Evolutionary conservation across 2,329 filamentous ascomycete genomes (phyloP).

Genomic region (Apiospora sp.): DNA sequence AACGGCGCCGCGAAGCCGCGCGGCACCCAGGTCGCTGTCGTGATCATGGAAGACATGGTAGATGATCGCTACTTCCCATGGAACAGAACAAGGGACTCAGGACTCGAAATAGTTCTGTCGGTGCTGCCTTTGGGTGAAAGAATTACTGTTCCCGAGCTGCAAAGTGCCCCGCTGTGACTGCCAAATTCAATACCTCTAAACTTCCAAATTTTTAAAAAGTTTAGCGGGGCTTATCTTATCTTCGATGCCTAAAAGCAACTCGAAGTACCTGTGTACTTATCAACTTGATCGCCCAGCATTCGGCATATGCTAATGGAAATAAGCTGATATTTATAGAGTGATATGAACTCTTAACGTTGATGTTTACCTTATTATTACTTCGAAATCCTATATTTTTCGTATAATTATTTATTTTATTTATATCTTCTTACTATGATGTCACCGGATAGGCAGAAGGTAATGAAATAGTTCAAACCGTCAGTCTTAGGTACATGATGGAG

Average conservation of each 20-base stretch:
- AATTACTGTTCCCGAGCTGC: not conserved
- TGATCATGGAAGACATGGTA: slow-evolving; percentile 74
- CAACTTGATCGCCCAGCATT: too few species aligned
- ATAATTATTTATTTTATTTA: not conserved
- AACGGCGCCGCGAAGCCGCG: slow-evolving; percentile 80
- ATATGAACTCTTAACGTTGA: not conserved
- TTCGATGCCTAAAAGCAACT: not conserved
- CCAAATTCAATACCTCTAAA: slow-evolving; percentile 8
- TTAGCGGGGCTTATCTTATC: slow-evolving; percentile 34
- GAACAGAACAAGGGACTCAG: not conserved
- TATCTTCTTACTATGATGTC: not conserved
- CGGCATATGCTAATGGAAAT: too few species aligned
- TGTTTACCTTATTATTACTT: not conserved
- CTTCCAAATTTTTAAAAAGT: slow-evolving; percentile 30
- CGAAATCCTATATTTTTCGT: not conserved
- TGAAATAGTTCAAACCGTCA: not conserved
- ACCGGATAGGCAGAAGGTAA: not conserved
- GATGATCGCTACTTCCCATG: slow-evolving; percentile 29
- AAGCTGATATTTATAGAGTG: not conserved
- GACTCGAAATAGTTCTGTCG: not conserved
- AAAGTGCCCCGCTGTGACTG: slow-evolving; percentile 33
- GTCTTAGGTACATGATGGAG: not conserved
- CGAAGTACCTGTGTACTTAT: not conserved
- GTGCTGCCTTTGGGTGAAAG: slow-evolving; percentile 26
- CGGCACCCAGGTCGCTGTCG: slow-evolving; percentile 78